phyloP scores from a whole-genome alignment of 352 stramenopile species.

The Globisporangium solare region DNA sequence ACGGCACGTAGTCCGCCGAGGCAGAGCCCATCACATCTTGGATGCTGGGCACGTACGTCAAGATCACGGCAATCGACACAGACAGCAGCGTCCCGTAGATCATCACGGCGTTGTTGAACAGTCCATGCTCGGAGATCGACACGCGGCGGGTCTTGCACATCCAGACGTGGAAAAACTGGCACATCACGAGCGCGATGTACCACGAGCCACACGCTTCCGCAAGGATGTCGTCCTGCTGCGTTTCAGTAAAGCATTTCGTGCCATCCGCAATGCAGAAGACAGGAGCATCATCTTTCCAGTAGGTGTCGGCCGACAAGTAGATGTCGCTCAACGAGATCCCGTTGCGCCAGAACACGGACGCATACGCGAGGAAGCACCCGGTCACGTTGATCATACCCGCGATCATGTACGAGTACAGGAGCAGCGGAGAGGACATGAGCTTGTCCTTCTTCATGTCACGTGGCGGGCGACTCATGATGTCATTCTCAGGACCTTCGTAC shows the following conservation, averaged over 20 bases:
- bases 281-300: conserved; percentile 23
- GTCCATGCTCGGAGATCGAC: conserved; percentile 58
- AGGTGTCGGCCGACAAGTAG: conserved; percentile 28
- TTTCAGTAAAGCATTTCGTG: conserved; percentile 25
- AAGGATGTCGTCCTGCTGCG: conserved; percentile 46
- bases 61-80: conserved; percentile 35
- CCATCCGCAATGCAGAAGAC: conserved; percentile 21
- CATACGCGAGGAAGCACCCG: conserved; percentile 34
- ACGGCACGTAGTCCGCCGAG: conserved; percentile 34
- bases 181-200: conserved; percentile 68
- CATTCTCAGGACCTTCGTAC: conserved; percentile 69
- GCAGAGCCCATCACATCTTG: conserved; percentile 36
- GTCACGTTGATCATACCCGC: conserved; percentile 76
- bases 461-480: conserved; percentile 78
- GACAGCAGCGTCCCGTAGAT: conserved; percentile 44
- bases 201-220: conserved; percentile 57
- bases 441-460: conserved; percentile 65
- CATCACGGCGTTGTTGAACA: conserved; percentile 78
- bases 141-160: conserved; percentile 83
- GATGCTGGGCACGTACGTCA: conserved; percentile 44
- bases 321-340: conserved; percentile 34
- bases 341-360: conserved; percentile 30
- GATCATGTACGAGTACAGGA: conserved; percentile 81
- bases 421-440: conserved; percentile 75
- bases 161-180: conserved; percentile 82